Percentiles rank a stretch among this genome's conserved stretches.
Conservation (phyloP, 2,329 filamentous ascomycete species). For the Zasmidium angulare region DNA sequence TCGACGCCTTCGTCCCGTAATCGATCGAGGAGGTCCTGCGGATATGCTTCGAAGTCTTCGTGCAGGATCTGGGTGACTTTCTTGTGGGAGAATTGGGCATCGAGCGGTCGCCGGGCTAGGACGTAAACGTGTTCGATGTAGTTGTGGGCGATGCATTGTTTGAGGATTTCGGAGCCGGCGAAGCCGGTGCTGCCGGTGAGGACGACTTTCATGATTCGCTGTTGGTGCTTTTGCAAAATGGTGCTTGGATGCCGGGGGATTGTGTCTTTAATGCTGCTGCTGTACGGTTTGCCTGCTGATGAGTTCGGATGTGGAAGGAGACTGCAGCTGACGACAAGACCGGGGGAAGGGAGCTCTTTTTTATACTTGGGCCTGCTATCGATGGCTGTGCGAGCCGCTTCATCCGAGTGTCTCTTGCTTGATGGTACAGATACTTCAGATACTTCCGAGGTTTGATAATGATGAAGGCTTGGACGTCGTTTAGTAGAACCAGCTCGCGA, state of each 20-base stretch:
- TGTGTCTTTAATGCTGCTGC: background rate
- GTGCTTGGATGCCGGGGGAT: background rate
- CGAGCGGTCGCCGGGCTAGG: conserved; percentile 33
- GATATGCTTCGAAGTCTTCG: conserved; percentile 56
- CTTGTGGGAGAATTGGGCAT: conserved; percentile 28
- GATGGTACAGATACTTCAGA: background rate
- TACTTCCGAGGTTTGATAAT: background rate
- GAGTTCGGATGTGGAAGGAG: background rate
- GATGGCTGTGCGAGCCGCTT: background rate
- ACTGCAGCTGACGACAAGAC: background rate
- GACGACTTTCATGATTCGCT: conserved; percentile 57
- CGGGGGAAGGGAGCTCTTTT: background rate
- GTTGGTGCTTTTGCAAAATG: no score
- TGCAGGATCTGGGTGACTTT: conserved; percentile 38
- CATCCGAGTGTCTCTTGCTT: background rate
- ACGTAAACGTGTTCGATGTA: conserved; percentile 47
- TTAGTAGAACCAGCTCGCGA: background rate
- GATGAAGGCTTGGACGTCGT: background rate
- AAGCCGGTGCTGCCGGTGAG: conserved; percentile 60
- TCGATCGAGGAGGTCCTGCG: conserved; percentile 43
- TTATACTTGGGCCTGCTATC: background rate
- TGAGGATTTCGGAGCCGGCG: conserved; percentile 55
- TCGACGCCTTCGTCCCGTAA: conserved; percentile 42
- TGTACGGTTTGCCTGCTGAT: background rate
- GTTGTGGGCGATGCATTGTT: conserved; percentile 50